These are phyloP conservation scores for Nitzschia putrida DNA, from an alignment of 108 stramenopile species.

Conservation along the genomic window DNA sequence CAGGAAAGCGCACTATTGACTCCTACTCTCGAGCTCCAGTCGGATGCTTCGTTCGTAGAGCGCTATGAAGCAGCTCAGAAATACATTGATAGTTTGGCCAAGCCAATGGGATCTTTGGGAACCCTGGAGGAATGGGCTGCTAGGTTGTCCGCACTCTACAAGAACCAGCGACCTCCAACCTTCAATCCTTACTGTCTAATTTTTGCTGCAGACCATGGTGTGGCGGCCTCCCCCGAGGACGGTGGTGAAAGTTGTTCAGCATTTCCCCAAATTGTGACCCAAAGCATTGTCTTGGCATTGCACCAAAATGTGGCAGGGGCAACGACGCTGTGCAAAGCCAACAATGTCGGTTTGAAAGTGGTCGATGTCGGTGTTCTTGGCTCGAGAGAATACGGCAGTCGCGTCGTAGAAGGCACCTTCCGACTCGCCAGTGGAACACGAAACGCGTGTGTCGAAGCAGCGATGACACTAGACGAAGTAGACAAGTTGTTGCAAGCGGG, in stretches of 20 bases:
- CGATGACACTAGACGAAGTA: slow-evolving; percentile 63
- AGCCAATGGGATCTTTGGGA: slow-evolving; percentile 80
- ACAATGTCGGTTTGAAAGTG: slow-evolving; percentile 50
- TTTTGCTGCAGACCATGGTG: slow-evolving; percentile 84
- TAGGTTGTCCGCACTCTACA: slow-evolving; percentile 57
- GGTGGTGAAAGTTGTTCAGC: slow-evolving; percentile 70
- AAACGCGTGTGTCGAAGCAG: slow-evolving; percentile 62
- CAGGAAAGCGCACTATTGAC: no score
- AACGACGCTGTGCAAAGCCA: slow-evolving; percentile 40
- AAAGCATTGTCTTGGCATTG: slow-evolving; percentile 55
- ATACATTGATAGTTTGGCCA: slow-evolving; percentile 72
- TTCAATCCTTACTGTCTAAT: slow-evolving; percentile 53
- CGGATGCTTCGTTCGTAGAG: background rate
- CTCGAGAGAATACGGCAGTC: slow-evolving; percentile 10
- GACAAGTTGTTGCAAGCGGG: slow-evolving; percentile 50
- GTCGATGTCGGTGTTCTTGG: slow-evolving; percentile 72
- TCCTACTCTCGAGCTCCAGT: no score
- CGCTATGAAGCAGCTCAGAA: slow-evolving; percentile 52
- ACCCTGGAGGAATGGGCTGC: slow-evolving; percentile 75
- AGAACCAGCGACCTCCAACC: slow-evolving; percentile 34
- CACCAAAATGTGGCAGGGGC: slow-evolving; percentile 64
- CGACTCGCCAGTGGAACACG: slow-evolving; percentile 53
- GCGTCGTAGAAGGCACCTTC: slow-evolving; percentile 14
- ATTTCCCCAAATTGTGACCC: slow-evolving; percentile 72
- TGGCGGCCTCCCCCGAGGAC: slow-evolving; percentile 47